These are phyloP conservation scores for Epichloe sibirici DNA, from an alignment of 2,329 filamentous ascomycete species.

Conservation along the genomic window DNA sequence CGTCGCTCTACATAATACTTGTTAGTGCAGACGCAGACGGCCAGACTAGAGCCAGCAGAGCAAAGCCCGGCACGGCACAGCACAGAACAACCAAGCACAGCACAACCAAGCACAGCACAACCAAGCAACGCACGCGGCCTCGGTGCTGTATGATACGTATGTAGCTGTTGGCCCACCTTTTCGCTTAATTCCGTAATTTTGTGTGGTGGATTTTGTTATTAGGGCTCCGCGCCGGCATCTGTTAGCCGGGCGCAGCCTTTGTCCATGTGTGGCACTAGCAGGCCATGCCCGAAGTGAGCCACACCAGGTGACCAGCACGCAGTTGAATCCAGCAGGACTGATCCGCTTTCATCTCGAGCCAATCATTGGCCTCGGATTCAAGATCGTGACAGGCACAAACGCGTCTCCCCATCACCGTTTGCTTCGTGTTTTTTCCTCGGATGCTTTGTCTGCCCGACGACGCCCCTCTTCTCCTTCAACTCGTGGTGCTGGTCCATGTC, in stretches of 20 bases:
- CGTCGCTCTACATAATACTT: neutral
- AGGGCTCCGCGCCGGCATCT: conserved; percentile 11
- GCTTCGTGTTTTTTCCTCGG: too few relatives aligned
- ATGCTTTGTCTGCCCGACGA: too few relatives aligned
- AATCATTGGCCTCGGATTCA: neutral
- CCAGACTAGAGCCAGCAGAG: too few relatives aligned
- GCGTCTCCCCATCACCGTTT: too few relatives aligned
- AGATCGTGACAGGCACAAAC: too few relatives aligned
- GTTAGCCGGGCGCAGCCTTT: neutral
- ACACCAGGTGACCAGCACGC: neutral
- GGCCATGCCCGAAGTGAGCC: neutral
- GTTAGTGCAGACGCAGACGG: too few relatives aligned
- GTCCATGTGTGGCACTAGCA: conserved; percentile 4
- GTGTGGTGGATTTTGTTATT: conserved; percentile 15
- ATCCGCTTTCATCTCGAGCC: neutral
- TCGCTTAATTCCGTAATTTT: conserved; percentile 14
- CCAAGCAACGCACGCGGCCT: neutral
- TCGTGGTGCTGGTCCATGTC: neutral
- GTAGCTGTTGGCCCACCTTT: conserved; percentile 6
- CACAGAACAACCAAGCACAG: too few relatives aligned
- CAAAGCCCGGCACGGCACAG: neutral
- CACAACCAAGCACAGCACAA: too few relatives aligned
- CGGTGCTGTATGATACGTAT: neutral
- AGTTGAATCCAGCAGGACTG: neutral
- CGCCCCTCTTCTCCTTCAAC: too few relatives aligned